These are phyloP conservation scores for Candida gorgasii DNA, from an alignment of 805 yeast species.

Conservation along the genomic window DNA sequence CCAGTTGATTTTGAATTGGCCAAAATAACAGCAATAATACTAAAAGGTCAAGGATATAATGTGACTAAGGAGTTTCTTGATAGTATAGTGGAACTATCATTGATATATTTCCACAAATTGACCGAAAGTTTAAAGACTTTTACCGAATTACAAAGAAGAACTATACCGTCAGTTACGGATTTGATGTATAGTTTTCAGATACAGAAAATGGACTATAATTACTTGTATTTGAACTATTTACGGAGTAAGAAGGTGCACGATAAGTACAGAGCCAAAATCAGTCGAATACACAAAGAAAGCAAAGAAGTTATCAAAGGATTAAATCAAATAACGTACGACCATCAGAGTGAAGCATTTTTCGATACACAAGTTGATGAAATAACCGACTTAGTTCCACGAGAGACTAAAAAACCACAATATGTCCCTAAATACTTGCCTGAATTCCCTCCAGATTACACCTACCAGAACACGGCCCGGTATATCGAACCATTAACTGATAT, in stretches of 20 bases:
- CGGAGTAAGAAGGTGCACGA: constrained; percentile 15
- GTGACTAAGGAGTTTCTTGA: constrained; percentile 30
- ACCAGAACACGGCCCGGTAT: constrained; percentile 71
- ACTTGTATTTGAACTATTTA: constrained; percentile 37
- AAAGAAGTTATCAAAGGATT: constrained; percentile 14
- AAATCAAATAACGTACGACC: constrained; percentile 18
- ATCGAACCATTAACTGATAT: constrained; percentile 67
- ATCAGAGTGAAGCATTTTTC: constrained; percentile 54
- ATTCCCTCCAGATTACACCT: constrained; percentile 93
- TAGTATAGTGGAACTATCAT: constrained; percentile 29
- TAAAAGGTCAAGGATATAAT: constrained; percentile 22
- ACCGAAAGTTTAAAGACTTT: constrained; percentile 46
- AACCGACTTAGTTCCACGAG: constrained; percentile 58
- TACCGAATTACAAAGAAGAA: constrained; percentile 61
- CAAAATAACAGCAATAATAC: constrained; percentile 28
- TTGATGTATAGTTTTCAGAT: constrained; percentile 44
- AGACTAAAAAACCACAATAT: constrained; percentile 35
- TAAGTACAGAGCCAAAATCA: constrained; percentile 13
- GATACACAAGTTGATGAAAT: constrained; percentile 52
- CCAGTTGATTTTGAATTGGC: constrained; percentile 30
- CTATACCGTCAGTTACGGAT: constrained; percentile 54
- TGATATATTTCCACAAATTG: constrained; percentile 36
- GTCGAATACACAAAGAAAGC: constrained; percentile 15
- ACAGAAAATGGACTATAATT: constrained; percentile 40
- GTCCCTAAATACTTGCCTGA: constrained; percentile 81